Evolutionary conservation across 1,284 basidiomycete genomes (phyloP).

Genomic region (Ceraceosorus bombacis): DNA sequence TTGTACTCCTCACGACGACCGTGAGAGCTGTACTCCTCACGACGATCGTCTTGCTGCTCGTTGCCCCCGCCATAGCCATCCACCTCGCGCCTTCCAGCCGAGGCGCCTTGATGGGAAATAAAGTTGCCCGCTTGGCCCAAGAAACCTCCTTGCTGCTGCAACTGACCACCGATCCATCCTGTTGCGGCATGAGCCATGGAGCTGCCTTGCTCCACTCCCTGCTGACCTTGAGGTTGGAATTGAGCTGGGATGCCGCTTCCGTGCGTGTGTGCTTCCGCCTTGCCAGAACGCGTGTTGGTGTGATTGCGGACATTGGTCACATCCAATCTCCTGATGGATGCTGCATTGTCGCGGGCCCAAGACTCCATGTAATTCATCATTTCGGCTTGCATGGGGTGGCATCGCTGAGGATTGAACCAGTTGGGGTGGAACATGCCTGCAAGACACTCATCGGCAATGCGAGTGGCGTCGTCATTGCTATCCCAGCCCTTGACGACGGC

Average conservation of each 20-base stretch:
- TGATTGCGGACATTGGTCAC: constrained; percentile 30
- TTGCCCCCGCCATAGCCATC: not conserved
- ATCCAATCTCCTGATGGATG: constrained; percentile 29
- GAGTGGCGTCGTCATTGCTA: constrained; percentile 22
- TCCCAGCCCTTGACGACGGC: constrained; percentile 73
- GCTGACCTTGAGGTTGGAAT: constrained; percentile 13
- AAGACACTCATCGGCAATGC: constrained; percentile 35
- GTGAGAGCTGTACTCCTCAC: not conserved
- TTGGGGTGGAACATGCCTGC: constrained; percentile 42
- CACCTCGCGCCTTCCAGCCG: not conserved
- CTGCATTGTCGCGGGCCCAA: constrained; percentile 29
- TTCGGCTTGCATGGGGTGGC: constrained; percentile 29
- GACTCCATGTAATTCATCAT: constrained; percentile 39
- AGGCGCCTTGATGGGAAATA: not conserved
- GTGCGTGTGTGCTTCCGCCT: constrained; percentile 34
- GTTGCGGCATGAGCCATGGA: constrained; percentile 26
- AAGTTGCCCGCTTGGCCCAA: not conserved
- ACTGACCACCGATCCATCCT: constrained; percentile 13
- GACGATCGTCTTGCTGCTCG: not conserved
- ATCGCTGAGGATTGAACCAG: constrained; percentile 26
- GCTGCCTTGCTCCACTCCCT: constrained; percentile 17
- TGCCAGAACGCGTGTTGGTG: constrained; percentile 38
- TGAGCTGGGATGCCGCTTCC: constrained; percentile 25
- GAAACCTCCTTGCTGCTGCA: not conserved
- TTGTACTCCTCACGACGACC: not conserved